A percentile compares a stretch with the other conserved stretches of the same genome.
These are phyloP conservation scores for Endogone sp. DNA, from an alignment of 192 early-diverging fungal species.

Conservation along the genomic window DNA sequence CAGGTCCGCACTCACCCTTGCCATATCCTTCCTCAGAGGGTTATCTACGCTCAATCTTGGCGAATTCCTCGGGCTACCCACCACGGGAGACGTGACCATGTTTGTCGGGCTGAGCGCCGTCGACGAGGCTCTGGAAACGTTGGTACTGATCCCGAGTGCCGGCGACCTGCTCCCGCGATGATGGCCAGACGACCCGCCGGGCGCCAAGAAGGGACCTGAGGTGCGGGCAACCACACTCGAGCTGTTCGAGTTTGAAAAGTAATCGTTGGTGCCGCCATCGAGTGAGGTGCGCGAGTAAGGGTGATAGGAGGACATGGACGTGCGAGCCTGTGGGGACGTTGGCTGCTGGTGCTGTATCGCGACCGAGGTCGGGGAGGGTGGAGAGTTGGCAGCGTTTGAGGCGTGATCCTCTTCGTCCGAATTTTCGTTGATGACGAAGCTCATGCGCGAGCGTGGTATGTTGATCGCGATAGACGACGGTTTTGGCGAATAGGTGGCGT, in stretches of 20 bases:
- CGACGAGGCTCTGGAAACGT: background rate
- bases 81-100: background rate
- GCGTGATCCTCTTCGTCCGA: constrained; percentile 26
- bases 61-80: background rate
- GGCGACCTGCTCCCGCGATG: background rate
- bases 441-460: constrained; percentile 13
- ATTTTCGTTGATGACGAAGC: constrained; percentile 24
- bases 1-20: background rate
- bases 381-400: background rate
- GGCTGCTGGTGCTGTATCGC: background rate
- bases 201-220: background rate
- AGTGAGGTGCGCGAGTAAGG: background rate
- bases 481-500: background rate
- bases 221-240: background rate
- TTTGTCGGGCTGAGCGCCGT: background rate
- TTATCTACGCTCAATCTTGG: background rate
- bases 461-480: background rate
- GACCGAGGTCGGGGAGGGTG: background rate
- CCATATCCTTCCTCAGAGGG: background rate
- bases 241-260: background rate
- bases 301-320: background rate
- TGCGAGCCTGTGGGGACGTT: background rate
- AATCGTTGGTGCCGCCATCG: background rate
- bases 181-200: too few species aligned
- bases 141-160: background rate